Evolutionary conservation across 139 green algal genomes (phyloP).

Genomic region (Marvania coccoides): DNA sequence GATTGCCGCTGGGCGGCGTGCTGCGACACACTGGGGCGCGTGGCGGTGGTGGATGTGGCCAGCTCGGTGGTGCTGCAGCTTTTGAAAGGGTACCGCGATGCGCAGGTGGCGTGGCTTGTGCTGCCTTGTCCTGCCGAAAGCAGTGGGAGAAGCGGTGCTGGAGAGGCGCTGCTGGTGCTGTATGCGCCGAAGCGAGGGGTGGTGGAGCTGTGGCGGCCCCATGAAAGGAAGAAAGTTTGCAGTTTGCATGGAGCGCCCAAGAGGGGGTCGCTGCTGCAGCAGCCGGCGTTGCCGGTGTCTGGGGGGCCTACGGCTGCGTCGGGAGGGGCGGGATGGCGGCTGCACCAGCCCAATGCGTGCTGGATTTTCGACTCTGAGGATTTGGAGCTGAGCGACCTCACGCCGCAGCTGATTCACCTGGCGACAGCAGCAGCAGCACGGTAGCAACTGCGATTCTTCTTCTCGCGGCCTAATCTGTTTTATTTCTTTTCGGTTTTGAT

Average conservation of each 20-base stretch:
- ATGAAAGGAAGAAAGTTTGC: background rate
- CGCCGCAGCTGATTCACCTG: background rate
- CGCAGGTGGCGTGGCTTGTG: constrained; percentile 53
- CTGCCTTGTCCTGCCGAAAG: background rate
- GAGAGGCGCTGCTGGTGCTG: constrained; percentile 24
- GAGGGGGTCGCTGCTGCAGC: constrained; percentile 5
- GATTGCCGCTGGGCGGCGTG: constrained; percentile 31
- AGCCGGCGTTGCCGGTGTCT: background rate
- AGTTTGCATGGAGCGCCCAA: background rate
- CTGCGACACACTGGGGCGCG: constrained; percentile 49
- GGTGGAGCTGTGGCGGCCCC: constrained; percentile 38
- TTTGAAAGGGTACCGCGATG: constrained; percentile 64
- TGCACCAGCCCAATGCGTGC: background rate
- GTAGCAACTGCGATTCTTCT: too few species aligned
- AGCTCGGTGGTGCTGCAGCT: constrained; percentile 34
- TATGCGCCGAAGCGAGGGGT: constrained; percentile 37
- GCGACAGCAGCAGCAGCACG: too few species aligned
- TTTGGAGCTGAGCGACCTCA: background rate
- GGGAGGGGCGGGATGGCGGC: background rate
- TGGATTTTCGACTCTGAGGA: background rate
- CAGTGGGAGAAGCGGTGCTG: background rate
- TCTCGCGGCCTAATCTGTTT: too few species aligned
- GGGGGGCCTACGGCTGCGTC: background rate
- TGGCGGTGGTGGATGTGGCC: constrained; percentile 47
- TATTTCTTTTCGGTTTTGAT: too few species aligned